phyloP scores from a whole-genome alignment of 805 yeast species.

The Scheffersomyces spartinae region DNA sequence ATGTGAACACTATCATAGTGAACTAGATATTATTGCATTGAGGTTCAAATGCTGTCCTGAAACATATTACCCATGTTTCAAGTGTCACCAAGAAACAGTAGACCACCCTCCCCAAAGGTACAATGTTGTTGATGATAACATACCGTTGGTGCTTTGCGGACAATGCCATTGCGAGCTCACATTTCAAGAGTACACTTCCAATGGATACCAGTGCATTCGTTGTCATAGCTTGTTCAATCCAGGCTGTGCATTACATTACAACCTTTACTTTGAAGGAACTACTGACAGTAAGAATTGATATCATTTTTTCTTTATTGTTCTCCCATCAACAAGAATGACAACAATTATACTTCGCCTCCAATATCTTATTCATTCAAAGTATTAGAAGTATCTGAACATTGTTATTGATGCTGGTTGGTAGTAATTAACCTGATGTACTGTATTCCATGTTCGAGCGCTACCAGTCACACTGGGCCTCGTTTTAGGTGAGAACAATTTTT shows the following conservation, averaged over 20 bases:
- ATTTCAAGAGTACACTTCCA: slow-evolving; percentile 13
- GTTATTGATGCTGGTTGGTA: too few species aligned
- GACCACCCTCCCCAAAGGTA: slow-evolving; percentile 8
- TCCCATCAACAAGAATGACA: too few species aligned
- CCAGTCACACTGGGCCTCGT: slow-evolving; percentile 13
- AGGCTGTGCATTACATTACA: slow-evolving; percentile 23
- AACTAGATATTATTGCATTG: slow-evolving; percentile 26
- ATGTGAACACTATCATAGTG: slow-evolving; percentile 24
- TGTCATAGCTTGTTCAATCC: slow-evolving; percentile 25
- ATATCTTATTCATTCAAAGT: too few species aligned
- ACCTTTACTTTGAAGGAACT: slow-evolving; percentile 25
- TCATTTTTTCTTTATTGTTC: too few species aligned
- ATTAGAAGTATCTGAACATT: too few species aligned
- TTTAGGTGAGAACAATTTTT: slow-evolving; percentile 20
- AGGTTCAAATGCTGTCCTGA: slow-evolving; percentile 28
- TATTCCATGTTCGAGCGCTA: neutral
- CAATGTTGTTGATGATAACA: slow-evolving; percentile 3
- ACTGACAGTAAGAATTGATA: too few species aligned
- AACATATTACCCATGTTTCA: slow-evolving; percentile 25
- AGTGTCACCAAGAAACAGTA: slow-evolving; percentile 19
- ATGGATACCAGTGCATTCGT: slow-evolving; percentile 9
- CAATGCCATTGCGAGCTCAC: slow-evolving; percentile 17
- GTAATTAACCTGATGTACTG: neutral
- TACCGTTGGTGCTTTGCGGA: slow-evolving; percentile 20
- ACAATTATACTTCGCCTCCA: too few species aligned